Base-by-base conservation (phyloP, 2,329 filamentous ascomycete genomes). In the Diaporthe ampelina region DNA sequence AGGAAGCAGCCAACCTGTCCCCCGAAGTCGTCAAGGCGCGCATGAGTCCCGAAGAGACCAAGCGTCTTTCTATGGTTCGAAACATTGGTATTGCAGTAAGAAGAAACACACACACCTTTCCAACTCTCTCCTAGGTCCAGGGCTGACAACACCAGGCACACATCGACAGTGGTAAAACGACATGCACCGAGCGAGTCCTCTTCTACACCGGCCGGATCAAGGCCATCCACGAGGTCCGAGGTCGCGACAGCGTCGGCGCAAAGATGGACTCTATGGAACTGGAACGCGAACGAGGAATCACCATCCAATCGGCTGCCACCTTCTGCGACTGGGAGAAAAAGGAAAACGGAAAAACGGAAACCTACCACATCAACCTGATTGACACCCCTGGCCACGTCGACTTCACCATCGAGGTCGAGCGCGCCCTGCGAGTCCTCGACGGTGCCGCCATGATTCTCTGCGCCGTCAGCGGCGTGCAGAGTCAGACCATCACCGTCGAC, bases 191-290 rank as follows among this genome's bases (percentile, higher is more conserved):
- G 86, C 94, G 97, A 83, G 95, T 99, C 58, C 93, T 99, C 73
- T 99, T 95, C 90, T 99, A 99, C 85, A 98, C 97, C 72, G 97
- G 97, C 78, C 93, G 97, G 82, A 98, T 98, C 86, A 97, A 97
- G 83, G 90, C 94, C 43, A 98, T 99, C 80, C 97, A 99, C 87
- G 97, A 99, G 86, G 97, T 99, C 57, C 91, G 97, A 81, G 95
- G 95, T 75, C 95, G 96, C 82, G 97, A 99, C 89, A 91, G 94
- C 48, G 95, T 98, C 54, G 97, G 97, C 77, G 97, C 97, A 76
- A 99, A 99, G 88, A 99, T 99, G 97, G 97, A 99, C 87, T 98
- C 95, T 35, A 99, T 99, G 97, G 97, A 99, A 79, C 88, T 99
- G 78, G 97, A 99, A 86, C 91, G 97, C 84, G 97, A 98, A 84